A percentile compares a stretch with the other conserved stretches of the same genome.
Evolutionary conservation across 2,329 filamentous ascomycete genomes (phyloP).

Genomic region (Colletotrichum trifolii): DNA sequence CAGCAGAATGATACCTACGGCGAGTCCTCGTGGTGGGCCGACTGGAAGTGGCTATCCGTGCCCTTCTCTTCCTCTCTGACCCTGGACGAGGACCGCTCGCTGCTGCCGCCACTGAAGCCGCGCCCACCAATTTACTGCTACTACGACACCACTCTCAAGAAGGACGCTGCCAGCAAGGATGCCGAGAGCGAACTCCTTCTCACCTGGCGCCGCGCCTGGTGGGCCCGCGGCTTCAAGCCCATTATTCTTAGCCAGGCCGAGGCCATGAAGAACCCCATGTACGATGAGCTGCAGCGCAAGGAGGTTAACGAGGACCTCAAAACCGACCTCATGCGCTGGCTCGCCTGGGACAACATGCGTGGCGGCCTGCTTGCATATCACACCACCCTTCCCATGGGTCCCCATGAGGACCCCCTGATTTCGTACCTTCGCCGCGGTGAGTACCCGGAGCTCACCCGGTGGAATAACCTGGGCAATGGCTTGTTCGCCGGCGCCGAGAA

Average conservation of each 20-base stretch:
- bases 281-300: conserved; percentile 72
- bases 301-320: conserved; percentile 72
- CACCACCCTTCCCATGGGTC: conserved; percentile 85
- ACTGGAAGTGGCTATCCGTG: conserved; percentile 87
- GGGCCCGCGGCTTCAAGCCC: conserved; percentile 91
- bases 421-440: conserved; percentile 79
- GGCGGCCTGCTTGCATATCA: conserved; percentile 83
- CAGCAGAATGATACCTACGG: conserved; percentile 83
- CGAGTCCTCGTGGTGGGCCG: conserved; percentile 84
- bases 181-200: conserved; percentile 84
- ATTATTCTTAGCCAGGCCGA: conserved; percentile 83
- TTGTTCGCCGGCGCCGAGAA: conserved; percentile 78
- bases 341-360: conserved; percentile 93
- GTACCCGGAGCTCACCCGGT: conserved; percentile 78
- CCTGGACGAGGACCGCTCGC: conserved; percentile 82
- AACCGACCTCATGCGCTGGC: conserved; percentile 82
- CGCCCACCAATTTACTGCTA: conserved; percentile 89
- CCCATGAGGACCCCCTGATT: conserved; percentile 78
- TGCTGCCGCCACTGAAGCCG: conserved; percentile 80
- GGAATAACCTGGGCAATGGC: conserved; percentile 76
- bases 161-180: conserved; percentile 71
- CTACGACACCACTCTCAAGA: conserved; percentile 76
- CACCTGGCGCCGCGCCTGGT: conserved; percentile 94
- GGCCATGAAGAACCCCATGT: conserved; percentile 84
- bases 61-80: conserved; percentile 86